A percentile compares a stretch with the other conserved stretches of the same genome.
phyloP scores from a whole-genome alignment of 1,284 basidiomycete species.

The Rhodofomes roseus region DNA sequence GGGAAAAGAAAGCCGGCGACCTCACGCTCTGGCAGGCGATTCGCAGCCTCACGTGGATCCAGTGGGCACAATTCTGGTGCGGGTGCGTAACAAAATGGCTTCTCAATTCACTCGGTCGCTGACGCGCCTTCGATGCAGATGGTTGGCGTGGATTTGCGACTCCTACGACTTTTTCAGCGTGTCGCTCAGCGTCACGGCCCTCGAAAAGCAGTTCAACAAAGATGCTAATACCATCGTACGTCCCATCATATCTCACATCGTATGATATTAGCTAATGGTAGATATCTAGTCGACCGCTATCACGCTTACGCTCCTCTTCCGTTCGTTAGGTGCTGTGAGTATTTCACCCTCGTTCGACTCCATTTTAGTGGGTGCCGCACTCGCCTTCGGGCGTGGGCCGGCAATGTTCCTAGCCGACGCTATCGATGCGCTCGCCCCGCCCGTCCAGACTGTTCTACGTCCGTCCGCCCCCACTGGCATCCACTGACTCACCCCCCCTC shows the following conservation, averaged over 20 bases:
- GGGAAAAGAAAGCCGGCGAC: constrained; percentile 34
- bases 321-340: constrained; percentile 77
- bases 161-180: constrained; percentile 85
- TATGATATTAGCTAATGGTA: background rate
- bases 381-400: background rate
- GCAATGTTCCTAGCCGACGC: background rate
- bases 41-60: constrained; percentile 38
- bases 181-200: constrained; percentile 61
- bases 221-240: constrained; percentile 50
- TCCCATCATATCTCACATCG: constrained; percentile 4
- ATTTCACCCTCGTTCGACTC: background rate
- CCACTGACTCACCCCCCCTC: background rate
- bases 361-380: background rate
- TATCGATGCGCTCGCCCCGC: background rate
- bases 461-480: constrained; percentile 6
- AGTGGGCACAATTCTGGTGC: constrained; percentile 46
- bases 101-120: constrained; percentile 2
- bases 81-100: constrained; percentile 27
- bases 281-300: constrained; percentile 70
- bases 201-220: constrained; percentile 52
- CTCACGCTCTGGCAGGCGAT: constrained; percentile 35
- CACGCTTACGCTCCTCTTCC: constrained; percentile 90
- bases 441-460: background rate
- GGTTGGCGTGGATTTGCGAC: constrained; percentile 79
- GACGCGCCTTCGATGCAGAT: constrained; percentile 35